phyloP scores from a whole-genome alignment of 257 asterid genomes.

The Solanum medicagineum region DNA sequence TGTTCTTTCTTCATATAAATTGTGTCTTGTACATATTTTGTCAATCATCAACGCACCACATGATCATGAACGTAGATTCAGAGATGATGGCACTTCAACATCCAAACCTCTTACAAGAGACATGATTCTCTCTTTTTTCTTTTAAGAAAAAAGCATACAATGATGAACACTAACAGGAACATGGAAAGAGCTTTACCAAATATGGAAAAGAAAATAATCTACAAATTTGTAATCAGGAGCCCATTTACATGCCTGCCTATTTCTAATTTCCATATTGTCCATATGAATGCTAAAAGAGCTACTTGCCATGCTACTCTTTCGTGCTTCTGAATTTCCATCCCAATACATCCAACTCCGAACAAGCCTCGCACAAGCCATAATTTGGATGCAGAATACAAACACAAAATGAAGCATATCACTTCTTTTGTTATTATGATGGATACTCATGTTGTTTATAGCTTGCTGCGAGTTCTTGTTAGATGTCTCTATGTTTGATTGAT shows the following conservation, averaged over 20 bases:
- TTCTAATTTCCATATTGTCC: not conserved
- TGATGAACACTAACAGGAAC: not conserved
- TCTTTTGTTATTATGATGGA: not conserved
- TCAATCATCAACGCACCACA: not conserved
- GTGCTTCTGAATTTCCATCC: not conserved
- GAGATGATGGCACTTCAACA: not conserved
- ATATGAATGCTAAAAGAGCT: not conserved
- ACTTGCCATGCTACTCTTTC: not conserved
- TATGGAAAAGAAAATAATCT: not conserved
- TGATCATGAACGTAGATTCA: not conserved
- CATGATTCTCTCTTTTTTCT: not conserved
- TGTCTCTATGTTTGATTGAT: not conserved
- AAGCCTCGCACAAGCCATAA: not conserved
- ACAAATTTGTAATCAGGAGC: not conserved
- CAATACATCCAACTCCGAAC: not conserved
- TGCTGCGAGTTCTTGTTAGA: not conserved
- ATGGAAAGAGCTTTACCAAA: not conserved
- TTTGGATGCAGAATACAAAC: not conserved
- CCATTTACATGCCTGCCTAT: not conserved
- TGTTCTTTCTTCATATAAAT: not conserved
- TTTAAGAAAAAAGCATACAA: not conserved
- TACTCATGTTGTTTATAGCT: not conserved
- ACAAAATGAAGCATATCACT: not conserved
- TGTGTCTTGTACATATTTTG: not conserved
- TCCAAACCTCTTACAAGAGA: not conserved